Conservation (phyloP, 2,329 filamentous ascomycete species). For the Pseudopyrenochaeta lycopersici region DNA sequence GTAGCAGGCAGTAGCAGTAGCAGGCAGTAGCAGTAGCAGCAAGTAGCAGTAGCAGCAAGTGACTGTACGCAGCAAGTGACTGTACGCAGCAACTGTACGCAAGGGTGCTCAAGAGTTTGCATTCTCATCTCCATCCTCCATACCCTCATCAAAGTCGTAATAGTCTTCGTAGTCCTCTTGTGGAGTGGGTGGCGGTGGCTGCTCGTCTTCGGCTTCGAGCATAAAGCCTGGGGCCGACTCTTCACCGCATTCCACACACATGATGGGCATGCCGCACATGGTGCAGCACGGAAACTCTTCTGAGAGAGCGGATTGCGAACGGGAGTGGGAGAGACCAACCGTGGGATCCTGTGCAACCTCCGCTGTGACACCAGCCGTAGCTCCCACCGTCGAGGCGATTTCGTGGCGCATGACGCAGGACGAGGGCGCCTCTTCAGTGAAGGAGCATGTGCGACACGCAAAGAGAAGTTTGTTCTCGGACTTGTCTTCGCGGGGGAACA, state of each 20-base stretch:
- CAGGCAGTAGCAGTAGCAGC: no score
- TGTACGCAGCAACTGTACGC: no score
- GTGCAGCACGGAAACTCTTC: conserved; percentile 61
- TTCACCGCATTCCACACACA: conserved; percentile 62
- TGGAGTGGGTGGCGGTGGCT: conserved; percentile 32
- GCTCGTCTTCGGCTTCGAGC: conserved; percentile 55
- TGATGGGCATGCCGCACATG: conserved; percentile 66
- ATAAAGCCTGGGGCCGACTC: conserved; percentile 54
- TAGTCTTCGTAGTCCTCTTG: conserved; percentile 26
- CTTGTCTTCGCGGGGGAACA: conserved; percentile 96
- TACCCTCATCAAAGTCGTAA: conserved; percentile 35
- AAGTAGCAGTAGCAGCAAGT: no score
- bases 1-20: no score
- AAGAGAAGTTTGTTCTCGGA: conserved; percentile 87
- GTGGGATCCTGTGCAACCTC: conserved; percentile 98
- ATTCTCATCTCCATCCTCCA: conserved; percentile 34
- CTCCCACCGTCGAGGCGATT: conserved; percentile 88
- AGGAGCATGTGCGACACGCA: conserved; percentile 94
- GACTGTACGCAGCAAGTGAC: no score
- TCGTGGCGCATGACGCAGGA: conserved; percentile 96
- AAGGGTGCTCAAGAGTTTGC: conserved; percentile 34
- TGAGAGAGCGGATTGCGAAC: conserved; percentile 37
- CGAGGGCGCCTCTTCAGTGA: conserved; percentile 84
- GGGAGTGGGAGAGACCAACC: conserved; percentile 72
- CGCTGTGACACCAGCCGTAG: conserved; percentile 96